Conservation (phyloP, 2,329 filamentous ascomycete species). For the Tolypocladium capitatum region DNA sequence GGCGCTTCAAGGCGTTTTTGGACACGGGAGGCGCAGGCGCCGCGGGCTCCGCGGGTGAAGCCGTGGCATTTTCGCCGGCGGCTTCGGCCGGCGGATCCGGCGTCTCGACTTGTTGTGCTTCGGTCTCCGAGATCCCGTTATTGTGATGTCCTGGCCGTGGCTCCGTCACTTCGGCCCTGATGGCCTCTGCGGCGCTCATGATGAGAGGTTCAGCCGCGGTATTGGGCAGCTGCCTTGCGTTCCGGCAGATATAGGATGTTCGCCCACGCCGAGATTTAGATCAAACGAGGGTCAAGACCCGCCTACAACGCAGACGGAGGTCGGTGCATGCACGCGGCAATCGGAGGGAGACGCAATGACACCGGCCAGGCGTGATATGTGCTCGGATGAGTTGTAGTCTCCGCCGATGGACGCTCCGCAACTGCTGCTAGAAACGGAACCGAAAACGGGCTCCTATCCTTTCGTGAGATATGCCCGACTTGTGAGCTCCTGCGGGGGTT, state of each 20-base stretch:
- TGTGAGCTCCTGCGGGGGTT: not conserved
- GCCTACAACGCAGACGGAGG: too few species aligned
- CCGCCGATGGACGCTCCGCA: not conserved
- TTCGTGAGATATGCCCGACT: not conserved
- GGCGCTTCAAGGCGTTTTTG: slow-evolving; percentile 76
- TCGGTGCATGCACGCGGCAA: not conserved
- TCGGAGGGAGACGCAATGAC: not conserved
- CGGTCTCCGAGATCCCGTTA: too few species aligned
- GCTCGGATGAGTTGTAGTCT: not conserved
- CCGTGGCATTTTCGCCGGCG: not conserved
- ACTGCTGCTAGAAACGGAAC: not conserved
- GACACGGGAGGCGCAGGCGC: slow-evolving; percentile 37
- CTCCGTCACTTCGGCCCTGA: not conserved
- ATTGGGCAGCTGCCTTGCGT: not conserved
- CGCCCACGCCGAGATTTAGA: not conserved
- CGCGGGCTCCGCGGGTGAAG: slow-evolving; percentile 1
- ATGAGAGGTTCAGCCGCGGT: not conserved
- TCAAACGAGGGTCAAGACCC: not conserved
- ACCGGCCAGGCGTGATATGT: not conserved
- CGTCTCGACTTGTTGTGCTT: too few species aligned
- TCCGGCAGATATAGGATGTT: not conserved
- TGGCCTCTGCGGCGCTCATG: not conserved
- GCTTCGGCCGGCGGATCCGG: not conserved
- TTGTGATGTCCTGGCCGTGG: not conserved
- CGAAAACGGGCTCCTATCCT: not conserved